These are phyloP conservation scores for Ustilago crameri DNA, from an alignment of 1,284 basidiomycete genomes.

Conservation along the genomic window DNA sequence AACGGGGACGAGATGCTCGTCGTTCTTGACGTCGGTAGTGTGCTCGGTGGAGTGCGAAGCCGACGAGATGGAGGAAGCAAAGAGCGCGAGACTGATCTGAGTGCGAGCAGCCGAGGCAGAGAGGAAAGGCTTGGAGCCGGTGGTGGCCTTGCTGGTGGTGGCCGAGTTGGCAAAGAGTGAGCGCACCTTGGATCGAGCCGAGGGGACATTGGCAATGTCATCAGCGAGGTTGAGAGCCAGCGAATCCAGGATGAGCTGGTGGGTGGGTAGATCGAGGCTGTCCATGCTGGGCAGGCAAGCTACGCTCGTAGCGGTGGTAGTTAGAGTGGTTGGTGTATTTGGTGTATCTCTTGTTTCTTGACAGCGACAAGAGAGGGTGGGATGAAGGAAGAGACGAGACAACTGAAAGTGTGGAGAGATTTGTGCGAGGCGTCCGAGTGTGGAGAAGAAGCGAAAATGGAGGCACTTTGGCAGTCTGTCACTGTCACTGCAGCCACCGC, in stretches of 20 bases:
- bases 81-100: conserved; percentile 64
- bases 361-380: neutral
- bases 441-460: neutral
- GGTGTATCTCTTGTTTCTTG: neutral
- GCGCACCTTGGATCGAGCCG: conserved; percentile 36
- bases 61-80: conserved; percentile 62
- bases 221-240: conserved; percentile 76
- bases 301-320: neutral
- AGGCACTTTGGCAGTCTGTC: conserved; percentile 1
- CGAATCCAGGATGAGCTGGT: conserved; percentile 81
- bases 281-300: conserved; percentile 25
- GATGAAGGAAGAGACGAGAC: neutral
- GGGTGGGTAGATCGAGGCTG: conserved; percentile 75
- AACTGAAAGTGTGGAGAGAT: neutral
- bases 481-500: neutral
- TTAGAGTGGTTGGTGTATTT: neutral
- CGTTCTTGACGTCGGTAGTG: conserved; percentile 47
- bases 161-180: conserved; percentile 39
- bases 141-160: conserved; percentile 47
- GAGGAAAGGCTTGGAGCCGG: conserved; percentile 31
- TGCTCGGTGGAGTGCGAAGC: conserved; percentile 52
- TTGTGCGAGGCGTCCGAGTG: neutral
- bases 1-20: conserved; percentile 57
- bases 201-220: conserved; percentile 52
- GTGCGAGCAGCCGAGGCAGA: conserved; percentile 55